These are phyloP conservation scores for Pichia sp. DNA, from an alignment of 1,139 yeast species.

Conservation along the genomic window DNA sequence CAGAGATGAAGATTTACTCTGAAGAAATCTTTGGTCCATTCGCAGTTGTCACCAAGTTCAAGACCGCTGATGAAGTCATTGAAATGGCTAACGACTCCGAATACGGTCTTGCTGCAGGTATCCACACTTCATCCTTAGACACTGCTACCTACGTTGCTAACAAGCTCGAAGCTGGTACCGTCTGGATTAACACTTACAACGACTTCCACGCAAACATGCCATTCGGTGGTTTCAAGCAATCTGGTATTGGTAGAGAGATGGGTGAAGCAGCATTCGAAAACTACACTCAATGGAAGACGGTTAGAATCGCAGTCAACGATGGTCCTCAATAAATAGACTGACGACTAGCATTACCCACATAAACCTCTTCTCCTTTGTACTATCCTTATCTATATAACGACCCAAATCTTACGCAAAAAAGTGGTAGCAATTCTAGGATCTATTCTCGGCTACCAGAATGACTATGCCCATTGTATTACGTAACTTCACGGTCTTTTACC, in stretches of 20 bases:
- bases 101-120: constrained; percentile 80
- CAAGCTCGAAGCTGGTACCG: constrained; percentile 61
- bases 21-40: constrained; percentile 79
- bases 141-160: constrained; percentile 52
- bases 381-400: no score
- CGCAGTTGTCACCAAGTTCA: constrained; percentile 58
- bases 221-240: constrained; percentile 72
- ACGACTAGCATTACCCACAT: not conserved
- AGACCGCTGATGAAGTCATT: constrained; percentile 55
- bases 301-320: constrained; percentile 38
- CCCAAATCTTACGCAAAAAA: no score
- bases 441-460: no score
- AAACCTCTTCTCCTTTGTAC: no score
- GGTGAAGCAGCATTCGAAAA: constrained; percentile 66
- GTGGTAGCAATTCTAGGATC: no score
- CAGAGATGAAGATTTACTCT: constrained; percentile 48
- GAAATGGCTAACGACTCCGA: constrained; percentile 59
- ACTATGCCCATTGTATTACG: no score
- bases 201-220: constrained; percentile 69
- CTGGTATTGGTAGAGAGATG: constrained; percentile 80
- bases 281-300: constrained; percentile 67
- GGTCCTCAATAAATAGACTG: constrained; percentile 14
- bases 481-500: no score
- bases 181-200: constrained; percentile 74
- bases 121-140: constrained; percentile 51